Percentiles rank a stretch among this genome's conserved stretches.
phyloP scores from a whole-genome alignment of 2,329 filamentous ascomycete species.

The Penicillium fuscoglaucum region DNA sequence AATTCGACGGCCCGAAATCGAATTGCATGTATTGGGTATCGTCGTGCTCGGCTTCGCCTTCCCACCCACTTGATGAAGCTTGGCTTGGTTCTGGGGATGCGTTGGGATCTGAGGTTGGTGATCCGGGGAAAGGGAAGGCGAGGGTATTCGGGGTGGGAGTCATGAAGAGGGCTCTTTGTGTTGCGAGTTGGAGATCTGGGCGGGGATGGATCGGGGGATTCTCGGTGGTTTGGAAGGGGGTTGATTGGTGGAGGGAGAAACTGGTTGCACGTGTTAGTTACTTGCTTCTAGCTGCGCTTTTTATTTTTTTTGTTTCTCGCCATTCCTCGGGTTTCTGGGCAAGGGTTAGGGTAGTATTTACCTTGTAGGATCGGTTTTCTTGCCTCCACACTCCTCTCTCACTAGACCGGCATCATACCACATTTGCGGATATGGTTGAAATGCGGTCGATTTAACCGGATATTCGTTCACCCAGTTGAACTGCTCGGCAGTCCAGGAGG shows the following conservation, averaged over 20 bases:
- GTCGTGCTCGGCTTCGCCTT: slow-evolving; percentile 25
- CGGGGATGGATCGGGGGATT: not conserved
- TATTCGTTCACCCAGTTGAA: not conserved
- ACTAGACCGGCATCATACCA: slow-evolving; percentile 13
- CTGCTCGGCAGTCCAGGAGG: not conserved
- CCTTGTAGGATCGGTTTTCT: not conserved
- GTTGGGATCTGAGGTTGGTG: slow-evolving; percentile 23
- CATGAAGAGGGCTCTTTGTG: slow-evolving; percentile 23
- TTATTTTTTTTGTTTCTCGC: not conserved
- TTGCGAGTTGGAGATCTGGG: slow-evolving; percentile 10
- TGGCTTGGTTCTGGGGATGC: slow-evolving; percentile 26
- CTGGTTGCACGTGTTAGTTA: not conserved
- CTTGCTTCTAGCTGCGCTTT: not conserved
- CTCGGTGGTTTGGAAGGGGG: slow-evolving; percentile 7
- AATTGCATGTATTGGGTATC: slow-evolving; percentile 1
- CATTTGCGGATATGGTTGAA: slow-evolving; percentile 8
- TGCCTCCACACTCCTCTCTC: not conserved
- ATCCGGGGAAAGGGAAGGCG: slow-evolving; percentile 13
- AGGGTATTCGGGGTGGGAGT: slow-evolving; percentile 9
- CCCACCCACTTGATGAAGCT: slow-evolving; percentile 22
- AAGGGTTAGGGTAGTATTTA: not conserved
- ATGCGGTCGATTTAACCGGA: not conserved
- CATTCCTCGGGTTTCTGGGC: not conserved
- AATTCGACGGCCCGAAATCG: not conserved
- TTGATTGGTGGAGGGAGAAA: not conserved